phyloP scores from a whole-genome alignment of 116 monocot species.

The Trichopus zeylanicus region DNA sequence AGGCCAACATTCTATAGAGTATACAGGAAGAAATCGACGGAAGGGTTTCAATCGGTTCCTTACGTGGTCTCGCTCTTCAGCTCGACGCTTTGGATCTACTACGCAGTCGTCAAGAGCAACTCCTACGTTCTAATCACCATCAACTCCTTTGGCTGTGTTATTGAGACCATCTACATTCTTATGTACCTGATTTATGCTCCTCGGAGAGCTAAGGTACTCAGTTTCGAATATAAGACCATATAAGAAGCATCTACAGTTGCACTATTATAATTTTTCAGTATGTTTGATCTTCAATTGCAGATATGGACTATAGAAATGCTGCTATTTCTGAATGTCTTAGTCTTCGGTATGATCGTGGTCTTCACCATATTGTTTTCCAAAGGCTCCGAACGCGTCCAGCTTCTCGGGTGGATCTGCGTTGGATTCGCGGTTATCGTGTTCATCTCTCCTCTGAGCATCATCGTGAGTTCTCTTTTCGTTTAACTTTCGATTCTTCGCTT shows the following conservation, averaged over 20 bases:
- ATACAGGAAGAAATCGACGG: conserved; percentile 36
- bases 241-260: too few species aligned
- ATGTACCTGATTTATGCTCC: conserved; percentile 27
- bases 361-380: conserved; percentile 17
- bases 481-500: too few species aligned
- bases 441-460: conserved; percentile 45
- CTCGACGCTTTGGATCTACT: conserved; percentile 49
- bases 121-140: conserved; percentile 28
- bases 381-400: conserved; percentile 7
- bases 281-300: conserved; percentile 9
- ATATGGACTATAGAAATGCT: conserved; percentile 23
- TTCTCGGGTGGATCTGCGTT: conserved; percentile 42
- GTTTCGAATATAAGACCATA: not conserved
- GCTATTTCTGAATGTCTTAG: conserved; percentile 21
- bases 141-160: conserved; percentile 25
- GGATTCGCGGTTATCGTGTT: conserved; percentile 37
- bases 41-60: conserved; percentile 50
- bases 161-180: conserved; percentile 28
- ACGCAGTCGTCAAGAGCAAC: conserved; percentile 35
- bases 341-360: conserved; percentile 26
- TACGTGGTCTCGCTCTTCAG: conserved; percentile 53
- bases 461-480: conserved; percentile 32
- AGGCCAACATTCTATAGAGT: conserved; percentile 47
- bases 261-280: too few species aligned
- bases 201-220: conserved; percentile 13